phyloP scores from a whole-genome alignment of 2,329 filamentous ascomycete genomes.

The Ophiostoma perfectum region DNA sequence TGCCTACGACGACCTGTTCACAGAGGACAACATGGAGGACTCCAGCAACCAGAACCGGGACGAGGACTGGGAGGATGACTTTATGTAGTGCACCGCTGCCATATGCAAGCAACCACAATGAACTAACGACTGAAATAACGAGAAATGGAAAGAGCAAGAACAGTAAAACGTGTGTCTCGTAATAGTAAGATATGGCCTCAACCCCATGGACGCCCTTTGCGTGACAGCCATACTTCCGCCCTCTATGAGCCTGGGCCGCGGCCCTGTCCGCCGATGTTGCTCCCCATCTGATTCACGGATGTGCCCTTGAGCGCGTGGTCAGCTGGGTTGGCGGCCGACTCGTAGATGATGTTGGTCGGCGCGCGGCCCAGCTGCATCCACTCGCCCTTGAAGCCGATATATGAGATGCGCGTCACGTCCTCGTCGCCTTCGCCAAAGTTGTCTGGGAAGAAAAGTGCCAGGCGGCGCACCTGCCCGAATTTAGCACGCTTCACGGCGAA shows the following conservation, averaged over 20 bases:
- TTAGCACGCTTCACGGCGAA: constrained; percentile 79
- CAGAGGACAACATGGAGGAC: constrained; percentile 69
- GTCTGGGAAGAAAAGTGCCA: constrained; percentile 85
- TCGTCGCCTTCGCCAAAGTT: constrained; percentile 78
- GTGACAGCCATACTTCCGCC: no score
- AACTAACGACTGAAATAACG: neutral
- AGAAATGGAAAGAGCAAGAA: neutral
- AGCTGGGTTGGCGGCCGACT: constrained; percentile 83
- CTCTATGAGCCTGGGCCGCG: neutral
- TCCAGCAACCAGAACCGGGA: constrained; percentile 82
- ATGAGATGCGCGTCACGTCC: constrained; percentile 71
- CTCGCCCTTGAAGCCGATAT: constrained; percentile 89
- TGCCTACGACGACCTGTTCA: constrained; percentile 89
- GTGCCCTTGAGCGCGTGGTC: constrained; percentile 71
- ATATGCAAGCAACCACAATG: neutral
- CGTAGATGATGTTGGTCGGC: constrained; percentile 82
- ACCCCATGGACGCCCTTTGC: no score
- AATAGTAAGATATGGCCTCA: no score
- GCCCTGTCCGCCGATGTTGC: constrained; percentile 43
- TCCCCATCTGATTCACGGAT: constrained; percentile 50
- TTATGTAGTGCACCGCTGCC: constrained; percentile 59
- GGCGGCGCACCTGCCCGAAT: constrained; percentile 77
- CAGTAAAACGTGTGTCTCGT: no score
- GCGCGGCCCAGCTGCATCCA: constrained; percentile 83
- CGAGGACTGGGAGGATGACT: constrained; percentile 79